These are phyloP conservation scores for Talaromyces stipitatus DNA, from an alignment of 495 filamentous ascomycete species.

Conservation along the genomic window DNA sequence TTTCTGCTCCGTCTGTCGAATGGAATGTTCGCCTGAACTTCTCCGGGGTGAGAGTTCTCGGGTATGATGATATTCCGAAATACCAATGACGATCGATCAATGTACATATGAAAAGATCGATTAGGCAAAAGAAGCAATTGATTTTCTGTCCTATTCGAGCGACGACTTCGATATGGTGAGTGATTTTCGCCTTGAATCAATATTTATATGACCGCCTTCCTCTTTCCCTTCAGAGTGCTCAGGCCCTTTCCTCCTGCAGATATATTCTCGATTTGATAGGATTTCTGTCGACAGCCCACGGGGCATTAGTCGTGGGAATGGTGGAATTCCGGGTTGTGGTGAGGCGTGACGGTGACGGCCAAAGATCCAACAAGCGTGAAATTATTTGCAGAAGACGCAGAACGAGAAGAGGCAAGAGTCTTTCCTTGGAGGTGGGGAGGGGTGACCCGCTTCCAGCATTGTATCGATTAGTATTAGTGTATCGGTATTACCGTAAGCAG, in stretches of 20 bases:
- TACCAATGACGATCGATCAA: neutral
- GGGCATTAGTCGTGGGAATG: neutral
- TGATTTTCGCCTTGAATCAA: neutral
- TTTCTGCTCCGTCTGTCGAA: neutral
- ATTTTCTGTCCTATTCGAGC: neutral
- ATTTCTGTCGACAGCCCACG: neutral
- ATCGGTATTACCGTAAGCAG: neutral
- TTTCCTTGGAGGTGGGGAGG: slow-evolving; percentile 1
- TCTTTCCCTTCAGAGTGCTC: neutral
- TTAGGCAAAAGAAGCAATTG: neutral
- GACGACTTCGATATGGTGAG: neutral
- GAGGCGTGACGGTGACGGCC: neutral
- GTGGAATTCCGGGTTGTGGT: neutral
- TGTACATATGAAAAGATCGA: neutral
- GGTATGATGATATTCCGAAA: neutral
- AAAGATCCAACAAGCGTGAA: neutral
- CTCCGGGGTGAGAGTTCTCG: neutral
- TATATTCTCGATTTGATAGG: neutral
- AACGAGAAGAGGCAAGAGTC: neutral
- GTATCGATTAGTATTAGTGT: neutral
- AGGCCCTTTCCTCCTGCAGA: neutral
- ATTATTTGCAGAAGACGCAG: neutral
- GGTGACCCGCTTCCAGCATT: slow-evolving; percentile 1
- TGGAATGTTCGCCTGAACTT: slow-evolving; percentile 1
- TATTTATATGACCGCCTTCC: neutral